phyloP scores from a whole-genome alignment of 768 basidiomycete species.

The Termitomyces sp. region DNA sequence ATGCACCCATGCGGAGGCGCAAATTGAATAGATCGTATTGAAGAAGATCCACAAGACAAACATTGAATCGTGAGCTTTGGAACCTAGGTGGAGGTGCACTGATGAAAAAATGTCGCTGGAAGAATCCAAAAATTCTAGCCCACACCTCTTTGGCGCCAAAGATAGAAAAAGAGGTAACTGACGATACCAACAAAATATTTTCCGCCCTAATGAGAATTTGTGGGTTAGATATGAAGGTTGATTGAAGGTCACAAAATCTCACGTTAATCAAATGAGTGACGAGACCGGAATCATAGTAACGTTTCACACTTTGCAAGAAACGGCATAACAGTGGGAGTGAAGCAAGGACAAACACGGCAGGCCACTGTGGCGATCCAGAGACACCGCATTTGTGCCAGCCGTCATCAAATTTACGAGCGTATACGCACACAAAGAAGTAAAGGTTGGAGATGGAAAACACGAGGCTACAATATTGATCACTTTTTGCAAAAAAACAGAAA shows the following conservation, averaged over 20 bases:
- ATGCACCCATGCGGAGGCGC: constrained; percentile 75
- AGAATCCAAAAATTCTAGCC: not conserved
- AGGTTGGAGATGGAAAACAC: constrained; percentile 69
- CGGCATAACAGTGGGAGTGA: constrained; percentile 70
- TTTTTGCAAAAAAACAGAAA: constrained; percentile 17
- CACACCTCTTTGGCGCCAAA: constrained; percentile 69
- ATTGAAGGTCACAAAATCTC: constrained; percentile 5
- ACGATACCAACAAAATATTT: constrained; percentile 46
- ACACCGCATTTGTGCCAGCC: constrained; percentile 44
- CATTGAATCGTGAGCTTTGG: constrained; percentile 27
- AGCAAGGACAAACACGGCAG: constrained; percentile 49
- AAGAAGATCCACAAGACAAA: constrained; percentile 70
- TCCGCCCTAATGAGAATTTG: constrained; percentile 29
- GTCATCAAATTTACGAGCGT: constrained; percentile 46
- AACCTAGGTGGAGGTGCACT: constrained; percentile 14
- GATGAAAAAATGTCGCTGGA: not conserved
- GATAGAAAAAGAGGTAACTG: constrained; percentile 60
- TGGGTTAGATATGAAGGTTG: not conserved
- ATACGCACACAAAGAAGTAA: constrained; percentile 71
- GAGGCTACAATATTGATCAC: constrained; percentile 81
- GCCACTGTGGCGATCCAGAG: constrained; percentile 48
- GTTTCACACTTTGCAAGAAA: constrained; percentile 79
- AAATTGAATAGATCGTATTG: constrained; percentile 57
- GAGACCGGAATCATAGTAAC: constrained; percentile 74
- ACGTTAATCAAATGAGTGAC: constrained; percentile 87